Percentiles rank a stretch among this genome's conserved stretches.
Evolutionary conservation across 129 eudicot species (phyloP).

Genomic region (Centrapalus pauciflorus): DNA sequence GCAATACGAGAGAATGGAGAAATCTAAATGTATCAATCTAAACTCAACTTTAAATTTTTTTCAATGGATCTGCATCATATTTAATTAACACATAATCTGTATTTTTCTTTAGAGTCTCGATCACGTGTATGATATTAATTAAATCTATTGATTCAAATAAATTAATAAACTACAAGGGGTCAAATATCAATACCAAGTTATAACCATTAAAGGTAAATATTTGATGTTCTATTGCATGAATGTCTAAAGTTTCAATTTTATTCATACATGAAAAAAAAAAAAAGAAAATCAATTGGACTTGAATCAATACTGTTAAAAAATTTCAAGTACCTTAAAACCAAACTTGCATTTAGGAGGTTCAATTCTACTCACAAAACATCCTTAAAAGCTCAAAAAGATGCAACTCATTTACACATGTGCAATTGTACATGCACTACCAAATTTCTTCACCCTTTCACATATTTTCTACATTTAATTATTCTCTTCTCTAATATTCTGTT

Average conservation of each 20-base stretch:
- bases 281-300: neutral
- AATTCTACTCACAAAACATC: neutral
- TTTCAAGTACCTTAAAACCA: neutral
- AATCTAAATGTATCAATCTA: no score
- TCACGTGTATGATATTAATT: no score
- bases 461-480: neutral
- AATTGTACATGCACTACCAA: conserved; percentile 1
- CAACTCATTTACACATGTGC: neutral
- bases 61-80: no score
- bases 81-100: no score
- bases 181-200: neutral
- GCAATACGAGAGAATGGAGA: no score
- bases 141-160: no score
- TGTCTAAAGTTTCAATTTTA: neutral
- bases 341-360: neutral
- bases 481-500: neutral
- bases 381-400: neutral
- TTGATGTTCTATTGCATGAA: neutral
- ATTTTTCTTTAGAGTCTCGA: no score
- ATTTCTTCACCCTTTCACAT: neutral
- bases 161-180: no score
- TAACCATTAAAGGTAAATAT: neutral
- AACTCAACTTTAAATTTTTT: no score
- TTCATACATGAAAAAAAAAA: neutral
- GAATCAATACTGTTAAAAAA: neutral